These are phyloP conservation scores for Phytophthora foliorum DNA, from an alignment of 352 stramenopile species.

Conservation along the genomic window DNA sequence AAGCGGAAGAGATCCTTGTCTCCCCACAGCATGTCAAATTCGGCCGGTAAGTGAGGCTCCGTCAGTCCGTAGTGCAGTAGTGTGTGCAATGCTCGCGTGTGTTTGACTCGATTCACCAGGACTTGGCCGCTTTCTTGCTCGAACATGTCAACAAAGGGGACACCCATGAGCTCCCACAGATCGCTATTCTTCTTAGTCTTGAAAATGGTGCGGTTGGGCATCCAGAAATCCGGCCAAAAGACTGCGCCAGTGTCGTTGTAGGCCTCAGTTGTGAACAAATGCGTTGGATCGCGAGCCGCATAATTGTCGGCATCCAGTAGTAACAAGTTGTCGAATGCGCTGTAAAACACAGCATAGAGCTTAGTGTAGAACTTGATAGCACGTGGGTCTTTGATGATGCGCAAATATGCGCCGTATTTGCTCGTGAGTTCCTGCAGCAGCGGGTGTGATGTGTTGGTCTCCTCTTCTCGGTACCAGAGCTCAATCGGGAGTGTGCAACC, in stretches of 20 bases:
- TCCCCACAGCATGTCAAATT: conserved; percentile 72
- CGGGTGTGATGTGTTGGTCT: conserved; percentile 59
- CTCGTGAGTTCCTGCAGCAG: conserved; percentile 51
- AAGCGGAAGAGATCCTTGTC: conserved; percentile 89
- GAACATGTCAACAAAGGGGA: conserved; percentile 76
- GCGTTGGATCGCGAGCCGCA: conserved; percentile 65
- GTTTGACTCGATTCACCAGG: conserved; percentile 62
- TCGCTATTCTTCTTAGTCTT: conserved; percentile 69
- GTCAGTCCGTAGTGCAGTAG: conserved; percentile 71
- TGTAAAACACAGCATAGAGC: conserved; percentile 79
- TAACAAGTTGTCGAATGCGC: conserved; percentile 73
- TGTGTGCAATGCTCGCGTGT: conserved; percentile 53
- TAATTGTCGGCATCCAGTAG: conserved; percentile 85
- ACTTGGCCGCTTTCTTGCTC: conserved; percentile 86
- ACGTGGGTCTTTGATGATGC: conserved; percentile 62
- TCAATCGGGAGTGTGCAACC: conserved; percentile 73
- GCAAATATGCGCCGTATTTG: conserved; percentile 66
- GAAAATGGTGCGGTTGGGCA: conserved; percentile 75
- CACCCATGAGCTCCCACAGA: conserved; percentile 70
- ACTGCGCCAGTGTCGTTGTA: conserved; percentile 66
- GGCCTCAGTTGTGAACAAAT: conserved; percentile 60
- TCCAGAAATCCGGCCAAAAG: conserved; percentile 89
- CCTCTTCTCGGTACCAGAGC: conserved; percentile 66
- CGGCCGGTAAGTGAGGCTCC: conserved; percentile 47
- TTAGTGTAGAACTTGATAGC: conserved; percentile 78